Conservation (phyloP, 2,329 filamentous ascomycete genomes). For the Clonostachys rosea region DNA sequence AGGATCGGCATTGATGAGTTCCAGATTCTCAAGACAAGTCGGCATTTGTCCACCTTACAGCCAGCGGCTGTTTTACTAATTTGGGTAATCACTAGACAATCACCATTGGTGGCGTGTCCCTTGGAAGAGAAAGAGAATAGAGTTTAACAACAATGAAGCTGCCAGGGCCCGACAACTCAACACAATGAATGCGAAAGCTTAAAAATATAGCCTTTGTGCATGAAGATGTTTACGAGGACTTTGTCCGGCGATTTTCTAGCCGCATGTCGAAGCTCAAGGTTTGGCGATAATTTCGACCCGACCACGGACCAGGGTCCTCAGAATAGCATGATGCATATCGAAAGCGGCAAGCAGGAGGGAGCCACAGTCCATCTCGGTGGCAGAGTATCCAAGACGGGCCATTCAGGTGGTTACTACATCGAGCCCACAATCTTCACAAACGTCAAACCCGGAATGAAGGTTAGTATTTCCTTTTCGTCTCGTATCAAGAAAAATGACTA, state of each 20-base stretch:
- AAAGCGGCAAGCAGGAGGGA: slow-evolving; percentile 35
- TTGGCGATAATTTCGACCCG: slow-evolving; percentile 51
- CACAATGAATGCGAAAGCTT: too few species aligned
- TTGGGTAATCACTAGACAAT: too few species aligned
- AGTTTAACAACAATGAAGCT: too few species aligned
- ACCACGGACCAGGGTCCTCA: slow-evolving; percentile 49
- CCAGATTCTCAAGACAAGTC: too few species aligned
- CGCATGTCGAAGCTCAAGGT: slow-evolving; percentile 32
- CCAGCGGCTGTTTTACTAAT: too few species aligned
- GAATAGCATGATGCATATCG: slow-evolving; percentile 31
- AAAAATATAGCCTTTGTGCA: not conserved
- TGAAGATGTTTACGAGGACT: slow-evolving; percentile 1
- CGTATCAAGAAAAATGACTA: not conserved
- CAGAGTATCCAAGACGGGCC: slow-evolving; percentile 31
- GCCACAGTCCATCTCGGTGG: slow-evolving; percentile 63
- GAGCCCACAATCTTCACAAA: slow-evolving; percentile 29
- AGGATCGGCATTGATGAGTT: too few species aligned
- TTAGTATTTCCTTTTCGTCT: not conserved
- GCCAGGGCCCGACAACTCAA: too few species aligned
- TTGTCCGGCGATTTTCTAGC: not conserved
- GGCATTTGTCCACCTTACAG: too few species aligned
- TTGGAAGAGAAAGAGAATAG: too few species aligned
- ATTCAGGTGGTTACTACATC: slow-evolving; percentile 28
- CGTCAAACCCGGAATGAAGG: slow-evolving; percentile 18
- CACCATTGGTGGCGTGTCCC: too few species aligned